These are phyloP conservation scores for Zymoseptoria ardabiliae DNA, from an alignment of 2,329 filamentous ascomycete genomes.

Conservation along the genomic window DNA sequence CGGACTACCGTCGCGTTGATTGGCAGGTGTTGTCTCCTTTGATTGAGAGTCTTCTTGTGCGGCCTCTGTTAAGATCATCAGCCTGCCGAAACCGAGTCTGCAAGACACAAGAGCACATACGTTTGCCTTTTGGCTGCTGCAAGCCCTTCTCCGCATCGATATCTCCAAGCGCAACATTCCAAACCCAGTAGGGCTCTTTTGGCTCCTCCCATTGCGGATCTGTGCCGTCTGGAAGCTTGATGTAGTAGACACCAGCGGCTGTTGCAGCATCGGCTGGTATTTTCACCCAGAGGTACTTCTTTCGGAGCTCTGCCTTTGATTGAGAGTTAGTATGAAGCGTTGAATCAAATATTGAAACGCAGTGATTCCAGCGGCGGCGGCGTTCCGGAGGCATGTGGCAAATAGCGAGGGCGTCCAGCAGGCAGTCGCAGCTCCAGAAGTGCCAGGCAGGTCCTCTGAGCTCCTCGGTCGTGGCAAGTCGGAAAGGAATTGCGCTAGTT, in stretches of 20 bases:
- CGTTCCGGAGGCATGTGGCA: background rate
- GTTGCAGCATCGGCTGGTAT: conserved; percentile 7
- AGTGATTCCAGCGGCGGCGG: background rate
- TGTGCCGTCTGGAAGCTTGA: conserved; percentile 21
- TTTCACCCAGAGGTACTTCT: conserved; percentile 14
- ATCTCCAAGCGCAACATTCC: conserved; percentile 15
- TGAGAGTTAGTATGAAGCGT: background rate
- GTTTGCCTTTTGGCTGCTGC: conserved; percentile 14
- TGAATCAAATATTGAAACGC: background rate
- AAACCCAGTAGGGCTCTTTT: conserved; percentile 27
- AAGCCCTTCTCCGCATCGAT: conserved; percentile 19
- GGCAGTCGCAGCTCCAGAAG: background rate
- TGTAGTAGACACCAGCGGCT: conserved; percentile 19
- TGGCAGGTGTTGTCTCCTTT: background rate
- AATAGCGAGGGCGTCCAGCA: background rate
- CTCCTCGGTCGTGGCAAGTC: background rate
- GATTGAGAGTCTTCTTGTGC: background rate
- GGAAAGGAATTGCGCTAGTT: background rate
- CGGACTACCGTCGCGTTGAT: background rate
- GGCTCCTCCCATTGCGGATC: conserved; percentile 25
- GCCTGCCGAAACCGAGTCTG: background rate
- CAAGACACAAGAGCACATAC: background rate
- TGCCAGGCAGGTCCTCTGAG: background rate
- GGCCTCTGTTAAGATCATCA: background rate
- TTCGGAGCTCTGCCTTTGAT: background rate